phyloP scores from a whole-genome alignment of 805 yeast genomes.

The Metschnikowia matae region DNA sequence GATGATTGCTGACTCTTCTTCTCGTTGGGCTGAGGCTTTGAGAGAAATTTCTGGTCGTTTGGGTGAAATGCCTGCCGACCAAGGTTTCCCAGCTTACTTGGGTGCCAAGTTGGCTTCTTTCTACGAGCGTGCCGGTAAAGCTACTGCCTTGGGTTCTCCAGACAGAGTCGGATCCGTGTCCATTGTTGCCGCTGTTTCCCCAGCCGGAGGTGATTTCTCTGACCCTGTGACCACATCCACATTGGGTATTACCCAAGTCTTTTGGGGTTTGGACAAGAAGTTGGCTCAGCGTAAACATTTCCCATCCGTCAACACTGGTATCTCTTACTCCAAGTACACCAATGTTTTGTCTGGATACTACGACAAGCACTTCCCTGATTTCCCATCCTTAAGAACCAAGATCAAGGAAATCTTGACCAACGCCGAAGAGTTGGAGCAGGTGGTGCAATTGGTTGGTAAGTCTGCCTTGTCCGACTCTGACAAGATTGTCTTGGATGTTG shows the following conservation, averaged over 20 bases:
- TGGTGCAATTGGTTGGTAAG: slow-evolving; percentile 98
- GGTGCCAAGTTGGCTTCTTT: slow-evolving; percentile 99
- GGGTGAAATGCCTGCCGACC: slow-evolving; percentile 99
- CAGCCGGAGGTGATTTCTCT: slow-evolving; percentile 99
- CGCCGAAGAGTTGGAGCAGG: slow-evolving; percentile 98
- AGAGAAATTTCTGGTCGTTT: slow-evolving; percentile 99
- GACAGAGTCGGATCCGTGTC: slow-evolving; percentile 96
- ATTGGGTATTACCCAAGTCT: slow-evolving; percentile 98
- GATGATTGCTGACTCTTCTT: slow-evolving; percentile 99
- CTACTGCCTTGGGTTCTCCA: slow-evolving; percentile 92
- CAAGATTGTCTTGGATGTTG: slow-evolving; percentile 92
- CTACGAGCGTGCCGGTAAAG: slow-evolving; percentile 99
- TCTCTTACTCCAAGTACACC: slow-evolving; percentile 95
- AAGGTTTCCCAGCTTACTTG: slow-evolving; percentile 99
- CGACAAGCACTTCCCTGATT: slow-evolving; percentile 82
- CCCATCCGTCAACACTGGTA: slow-evolving; percentile 96
- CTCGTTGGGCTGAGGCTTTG: slow-evolving; percentile 99
- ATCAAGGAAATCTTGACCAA: slow-evolving; percentile 91
- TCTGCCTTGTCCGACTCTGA: slow-evolving; percentile 95
- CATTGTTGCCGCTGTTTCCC: slow-evolving; percentile 98
- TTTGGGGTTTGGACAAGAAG: slow-evolving; percentile 99
- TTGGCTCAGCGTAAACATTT: slow-evolving; percentile 99
- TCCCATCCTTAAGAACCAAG: slow-evolving; percentile 84
- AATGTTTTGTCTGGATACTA: slow-evolving; percentile 67
- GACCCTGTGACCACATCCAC: slow-evolving; percentile 99